phyloP scores from a whole-genome alignment of 345 rosid genomes.

The Mallotus nudiflorus region DNA sequence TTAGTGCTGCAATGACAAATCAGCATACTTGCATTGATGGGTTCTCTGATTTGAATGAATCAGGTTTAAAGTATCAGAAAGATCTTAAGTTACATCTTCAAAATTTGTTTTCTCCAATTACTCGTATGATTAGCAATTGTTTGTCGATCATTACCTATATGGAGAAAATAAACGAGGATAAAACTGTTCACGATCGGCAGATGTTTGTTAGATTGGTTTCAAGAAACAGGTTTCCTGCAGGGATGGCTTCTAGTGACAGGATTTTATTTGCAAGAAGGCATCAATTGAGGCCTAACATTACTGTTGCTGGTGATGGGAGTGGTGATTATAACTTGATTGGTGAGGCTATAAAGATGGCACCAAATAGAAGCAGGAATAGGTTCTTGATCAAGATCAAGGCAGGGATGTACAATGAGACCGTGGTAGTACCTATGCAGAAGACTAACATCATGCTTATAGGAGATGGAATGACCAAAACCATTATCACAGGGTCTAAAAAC shows the following conservation, averaged over 20 bases:
- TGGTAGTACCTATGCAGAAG: not conserved
- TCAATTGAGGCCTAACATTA: not conserved
- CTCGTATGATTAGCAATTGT: constrained; percentile 9
- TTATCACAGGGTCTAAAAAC: constrained; percentile 12
- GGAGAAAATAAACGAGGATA: constrained; percentile 1
- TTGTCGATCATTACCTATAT: constrained; percentile 7
- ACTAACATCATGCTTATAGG: constrained; percentile 3
- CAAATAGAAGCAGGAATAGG: constrained; percentile 3
- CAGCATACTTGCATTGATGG: constrained; percentile 14
- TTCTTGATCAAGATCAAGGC: constrained; percentile 16
- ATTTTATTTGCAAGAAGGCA: not conserved
- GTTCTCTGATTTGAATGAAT: constrained; percentile 6
- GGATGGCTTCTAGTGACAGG: constrained; percentile 5
- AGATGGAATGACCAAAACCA: constrained; percentile 14
- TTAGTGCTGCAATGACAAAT: constrained; percentile 15
- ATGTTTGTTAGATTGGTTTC: not conserved
- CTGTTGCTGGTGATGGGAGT: constrained; percentile 9
- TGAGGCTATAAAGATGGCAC: constrained; percentile 3
- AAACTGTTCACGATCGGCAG: not conserved
- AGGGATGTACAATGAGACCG: constrained; percentile 6
- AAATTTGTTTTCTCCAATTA: not conserved
- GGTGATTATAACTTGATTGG: constrained; percentile 5
- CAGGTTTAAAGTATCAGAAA: not conserved
- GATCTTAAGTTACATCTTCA: not conserved
- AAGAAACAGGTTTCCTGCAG: not conserved